Evolutionary conservation across 345 rosid species (phyloP), one percentile per base, ranked within the genome.

Genomic region (Theobroma cacao): DNA sequence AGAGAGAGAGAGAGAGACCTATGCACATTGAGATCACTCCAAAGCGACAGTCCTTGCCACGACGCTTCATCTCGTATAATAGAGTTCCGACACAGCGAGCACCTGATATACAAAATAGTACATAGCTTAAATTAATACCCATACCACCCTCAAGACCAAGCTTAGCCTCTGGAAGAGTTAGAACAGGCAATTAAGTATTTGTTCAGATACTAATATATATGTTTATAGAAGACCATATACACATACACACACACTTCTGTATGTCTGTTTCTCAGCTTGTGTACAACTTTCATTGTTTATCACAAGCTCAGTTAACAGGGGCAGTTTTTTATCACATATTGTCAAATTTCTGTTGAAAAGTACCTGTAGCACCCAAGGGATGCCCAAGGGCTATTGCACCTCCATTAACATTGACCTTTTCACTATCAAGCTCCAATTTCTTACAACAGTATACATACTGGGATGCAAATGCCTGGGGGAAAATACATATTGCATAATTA

Each of bases 1-100:
- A 31, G 45, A 40, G 41, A 63, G 26, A 34, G 72, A 61, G 75
- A 60, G 80, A 45, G n/a, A 69, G 47, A 91, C 98, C 98, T 86
- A 96, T 94, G 95, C 97, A 96, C 99, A 92, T 96, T 62, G 99
- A 94, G 73, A 96, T 80, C 7, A 91, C 98, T 77, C 99, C 98
- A 75, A 82, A 94, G 50, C 97, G 94, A 70, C 94, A 89, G 80
- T 94, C 97, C 78, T 85, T 91, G 45, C 99, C 98, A 60, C 88
- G 90, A 12, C 97, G 91, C 85, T 94, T 93, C 98, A 96, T 96
- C 84, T 93, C 99, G 40, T 91, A 75, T 87, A 96, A 77, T 65
- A 96, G 87, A 75, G 97, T 96, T 8, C 90, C 93, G 38, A 94
- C 97, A 81, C 97, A 90, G 40, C 97, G 91, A 15, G 98, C 95